Base-by-base conservation (phyloP, 257 asterid species). In the Nicotiana sylvestris region DNA sequence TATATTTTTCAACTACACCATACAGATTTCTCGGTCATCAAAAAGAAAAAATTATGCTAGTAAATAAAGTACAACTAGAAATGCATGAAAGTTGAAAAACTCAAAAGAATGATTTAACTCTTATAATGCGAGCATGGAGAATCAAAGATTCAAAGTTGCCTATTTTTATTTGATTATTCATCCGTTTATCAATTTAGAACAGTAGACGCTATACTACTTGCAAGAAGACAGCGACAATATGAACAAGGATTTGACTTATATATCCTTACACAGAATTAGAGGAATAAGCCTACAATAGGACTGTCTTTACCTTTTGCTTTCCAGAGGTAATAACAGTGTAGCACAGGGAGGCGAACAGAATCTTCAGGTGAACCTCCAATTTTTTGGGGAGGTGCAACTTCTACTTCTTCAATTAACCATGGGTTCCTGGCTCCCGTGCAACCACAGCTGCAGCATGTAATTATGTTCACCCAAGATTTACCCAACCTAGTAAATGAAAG, bases 361-460 rank as follows among this genome's bases (percentile, higher is more conserved):
- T 70, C 58, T 70, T 70, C 58, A 43, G 16, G 39, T 12, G 58
- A 15, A 39, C 46, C 35, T 39, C 32, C 78, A 39, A 21, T 0
- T 70, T 39, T 70, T 18, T 5, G 25, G 12, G 58, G 3, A 70
- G 35, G 58, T 39, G 35, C n/a, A n/a, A 70, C 58, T 33, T 70
- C 58, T 69, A 69, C 46, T 70, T 69, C 10, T 70, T 70, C 33
- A n/a, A n/a, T 21, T 70, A 70, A 39, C 57, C 78, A 70, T 70
- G 57, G 78, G 11, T 70, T 70, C 78, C 33, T 70, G 35, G 32
- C 32, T 55, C 25, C 78, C 78, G n/a, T 39, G 78, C 11, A 70
- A 70, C 78, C 35, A 39, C 78, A 70, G 78, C 58, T 39, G 78
- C n/a, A 21, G 78, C 13, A 21, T n/a, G 78, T 21, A 70, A 21